Conservation (phyloP, 805 yeast species). For the Lachancea fermentati region DNA sequence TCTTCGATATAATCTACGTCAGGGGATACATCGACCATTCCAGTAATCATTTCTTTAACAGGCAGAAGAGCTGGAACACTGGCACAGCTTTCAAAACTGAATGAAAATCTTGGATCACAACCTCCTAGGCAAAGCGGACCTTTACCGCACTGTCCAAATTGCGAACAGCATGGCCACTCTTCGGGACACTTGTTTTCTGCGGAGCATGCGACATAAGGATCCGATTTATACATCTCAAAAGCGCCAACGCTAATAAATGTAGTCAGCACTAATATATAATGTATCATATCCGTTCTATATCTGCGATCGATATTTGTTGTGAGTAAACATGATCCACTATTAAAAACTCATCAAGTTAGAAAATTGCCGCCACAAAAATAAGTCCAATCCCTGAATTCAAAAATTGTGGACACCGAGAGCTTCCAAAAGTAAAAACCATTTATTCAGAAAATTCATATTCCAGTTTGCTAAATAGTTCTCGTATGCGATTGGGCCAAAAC, state of each 20-base stretch:
- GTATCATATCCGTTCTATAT: too few relatives aligned
- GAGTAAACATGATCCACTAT: too few relatives aligned
- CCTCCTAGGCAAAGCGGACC: slow-evolving; percentile 79
- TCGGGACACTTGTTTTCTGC: slow-evolving; percentile 53
- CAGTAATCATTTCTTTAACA: slow-evolving; percentile 10
- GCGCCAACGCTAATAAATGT: neutral
- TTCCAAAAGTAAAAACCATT: too few relatives aligned
- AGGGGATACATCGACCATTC: neutral
- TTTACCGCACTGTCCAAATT: slow-evolving; percentile 74
- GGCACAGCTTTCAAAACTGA: slow-evolving; percentile 63
- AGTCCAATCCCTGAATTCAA: too few relatives aligned
- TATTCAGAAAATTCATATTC: too few relatives aligned
- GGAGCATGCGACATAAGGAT: slow-evolving; percentile 21
- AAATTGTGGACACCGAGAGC: too few relatives aligned
- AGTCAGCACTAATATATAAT: neutral
- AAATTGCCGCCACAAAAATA: too few relatives aligned
- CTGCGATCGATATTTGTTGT: too few relatives aligned
- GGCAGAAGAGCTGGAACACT: slow-evolving; percentile 68
- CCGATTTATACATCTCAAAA: slow-evolving; percentile 23
- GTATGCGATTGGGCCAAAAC: too few relatives aligned
- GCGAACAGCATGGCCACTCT: slow-evolving; percentile 80
- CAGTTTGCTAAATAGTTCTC: too few relatives aligned
- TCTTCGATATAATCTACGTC: neutral
- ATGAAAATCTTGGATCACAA: slow-evolving; percentile 75
- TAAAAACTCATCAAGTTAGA: too few relatives aligned